These are phyloP conservation scores for Lumnitzera racemosa DNA, from an alignment of 345 rosid genomes.

Conservation along the genomic window DNA sequence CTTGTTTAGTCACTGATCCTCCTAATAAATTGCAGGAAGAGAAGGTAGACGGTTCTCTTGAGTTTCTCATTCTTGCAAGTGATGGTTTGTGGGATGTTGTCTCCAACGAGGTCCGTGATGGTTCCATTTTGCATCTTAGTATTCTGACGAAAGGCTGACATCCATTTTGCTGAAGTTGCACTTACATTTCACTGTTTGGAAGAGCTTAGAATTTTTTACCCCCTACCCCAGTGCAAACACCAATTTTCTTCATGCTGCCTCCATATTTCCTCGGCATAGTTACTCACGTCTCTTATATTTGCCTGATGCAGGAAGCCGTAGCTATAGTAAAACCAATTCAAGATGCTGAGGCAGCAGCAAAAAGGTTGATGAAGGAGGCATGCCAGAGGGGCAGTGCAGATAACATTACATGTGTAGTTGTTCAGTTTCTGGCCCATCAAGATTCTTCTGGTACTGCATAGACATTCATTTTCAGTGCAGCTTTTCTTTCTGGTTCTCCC, in stretches of 20 bases:
- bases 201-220: too few species aligned
- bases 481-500: not conserved
- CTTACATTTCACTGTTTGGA: too few species aligned
- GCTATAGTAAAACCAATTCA: constrained; percentile 63
- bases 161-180: too few species aligned
- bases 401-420: constrained; percentile 91
- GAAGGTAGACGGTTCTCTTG: constrained; percentile 82
- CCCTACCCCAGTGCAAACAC: too few species aligned
- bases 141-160: too few species aligned
- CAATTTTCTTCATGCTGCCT: too few species aligned
- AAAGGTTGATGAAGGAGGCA: constrained; percentile 81
- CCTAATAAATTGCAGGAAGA: constrained; percentile 64
- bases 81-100: constrained; percentile 99
- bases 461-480: not conserved
- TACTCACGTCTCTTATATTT: not conserved
- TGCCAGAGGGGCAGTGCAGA: constrained; percentile 97
- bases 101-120: constrained; percentile 64
- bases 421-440: constrained; percentile 65
- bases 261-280: too few species aligned
- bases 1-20: not conserved
- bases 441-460: constrained; percentile 22
- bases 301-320: constrained; percentile 69
- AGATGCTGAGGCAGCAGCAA: constrained; percentile 92
- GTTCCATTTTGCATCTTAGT: not conserved
- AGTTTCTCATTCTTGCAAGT: constrained; percentile 98